phyloP scores from a whole-genome alignment of 176 grass and related monocot species.

The Musa schizocarpa region DNA sequence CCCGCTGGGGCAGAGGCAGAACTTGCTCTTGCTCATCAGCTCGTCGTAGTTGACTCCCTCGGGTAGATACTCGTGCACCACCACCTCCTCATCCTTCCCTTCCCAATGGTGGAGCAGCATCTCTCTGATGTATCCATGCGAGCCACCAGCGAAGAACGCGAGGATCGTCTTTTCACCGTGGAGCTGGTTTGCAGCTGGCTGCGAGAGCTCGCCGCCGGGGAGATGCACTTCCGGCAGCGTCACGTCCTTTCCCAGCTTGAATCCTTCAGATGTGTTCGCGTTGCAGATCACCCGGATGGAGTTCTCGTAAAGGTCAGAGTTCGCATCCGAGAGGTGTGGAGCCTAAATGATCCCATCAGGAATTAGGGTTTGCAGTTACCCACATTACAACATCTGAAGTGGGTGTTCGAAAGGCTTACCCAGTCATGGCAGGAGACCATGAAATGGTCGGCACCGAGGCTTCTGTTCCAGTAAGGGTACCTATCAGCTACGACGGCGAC shows the following conservation, averaged over 20 bases:
- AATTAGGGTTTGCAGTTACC: too few relatives aligned
- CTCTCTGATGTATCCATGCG: conserved; percentile 55
- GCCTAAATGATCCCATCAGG: conserved; percentile 21
- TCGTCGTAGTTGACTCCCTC: conserved; percentile 50
- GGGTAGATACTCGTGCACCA: conserved; percentile 60
- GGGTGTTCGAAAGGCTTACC: conserved; percentile 16
- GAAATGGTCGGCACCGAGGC: conserved; percentile 67
- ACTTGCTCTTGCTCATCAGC: conserved; percentile 48
- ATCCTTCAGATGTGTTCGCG: conserved; percentile 81
- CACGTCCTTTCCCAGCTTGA: conserved; percentile 58
- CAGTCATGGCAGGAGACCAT: conserved; percentile 81
- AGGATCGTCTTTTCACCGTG: conserved; percentile 36
- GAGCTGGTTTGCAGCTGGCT: conserved; percentile 14
- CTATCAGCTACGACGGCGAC: conserved; percentile 40
- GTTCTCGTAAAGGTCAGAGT: conserved; percentile 49
- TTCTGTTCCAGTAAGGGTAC: conserved; percentile 79
- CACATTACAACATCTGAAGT: too few relatives aligned
- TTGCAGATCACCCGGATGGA: conserved; percentile 76
- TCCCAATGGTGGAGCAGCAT: conserved; percentile 46
- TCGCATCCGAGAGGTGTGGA: conserved; percentile 40
- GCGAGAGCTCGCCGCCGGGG: conserved; percentile 45
- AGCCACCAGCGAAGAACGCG: conserved; percentile 73
- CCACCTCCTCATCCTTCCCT: conserved; percentile 39
- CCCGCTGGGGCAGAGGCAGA: conserved; percentile 85
- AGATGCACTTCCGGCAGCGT: conserved; percentile 82